Evolutionary conservation across 2,329 filamentous ascomycete genomes (phyloP), one percentile per base, ranked within the genome.

Genomic region (Microdochium bolleyi): DNA sequence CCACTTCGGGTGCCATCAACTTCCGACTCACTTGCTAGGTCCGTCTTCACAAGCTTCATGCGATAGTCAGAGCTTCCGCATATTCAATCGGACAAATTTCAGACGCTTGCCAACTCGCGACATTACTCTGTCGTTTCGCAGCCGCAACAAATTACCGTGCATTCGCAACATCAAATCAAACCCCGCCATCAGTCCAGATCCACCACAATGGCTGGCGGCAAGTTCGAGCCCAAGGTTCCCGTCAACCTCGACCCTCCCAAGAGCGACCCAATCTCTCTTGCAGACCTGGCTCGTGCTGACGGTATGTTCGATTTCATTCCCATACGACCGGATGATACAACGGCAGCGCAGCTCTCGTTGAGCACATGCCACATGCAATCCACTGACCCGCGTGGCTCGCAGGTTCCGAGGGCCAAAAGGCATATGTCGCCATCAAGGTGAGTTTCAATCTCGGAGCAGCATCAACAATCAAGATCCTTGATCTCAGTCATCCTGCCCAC

Each of bases 211-310:
- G 70, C 54, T 56, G 67, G 77, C 55, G 80, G 77, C 57, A 86
- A 81, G 61, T 95, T 95, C 62, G 86, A 88, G 67, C 89, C 90
- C 46, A 95, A 94, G 71, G 73, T 75, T 25, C 80, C 88, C 2
- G 85, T 94, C 55, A 73, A 84, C 53, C 82, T 99, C 54, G 78
- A 87, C 54, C 86, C 90, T 37, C 94, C 94, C 14, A 97, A 95
- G 73, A 80, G 90, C 65, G 92, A 96, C 63, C 80, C 82, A 37
- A 96, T 99, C 62, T 84, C 85, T n/a, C 64, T 78, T 1, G 88
- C 94, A 54, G 84, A 92, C 62, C 78, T 99, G 56, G 78, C 85
- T 38, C 86, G 87, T 67, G 90, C 89, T 61, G 83, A 94, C 67
- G 94, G 94, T 95, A 76, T 63, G 83, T 69, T 19, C 14, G 34